Evolutionary conservation across 1,139 yeast species (phyloP).

Genomic region (Yamadazyma aaseri): DNA sequence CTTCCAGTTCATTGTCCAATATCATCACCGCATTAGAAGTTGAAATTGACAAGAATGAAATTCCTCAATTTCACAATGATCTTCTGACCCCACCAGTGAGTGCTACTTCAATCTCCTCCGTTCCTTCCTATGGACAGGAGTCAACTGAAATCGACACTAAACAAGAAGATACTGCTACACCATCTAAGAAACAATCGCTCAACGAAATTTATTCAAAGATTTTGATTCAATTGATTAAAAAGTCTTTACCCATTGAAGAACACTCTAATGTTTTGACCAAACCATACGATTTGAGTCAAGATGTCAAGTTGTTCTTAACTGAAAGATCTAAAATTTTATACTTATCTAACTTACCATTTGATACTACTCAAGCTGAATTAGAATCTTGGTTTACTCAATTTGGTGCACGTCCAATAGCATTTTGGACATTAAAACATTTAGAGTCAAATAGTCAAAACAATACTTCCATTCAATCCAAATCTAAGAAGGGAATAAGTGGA

Average conservation of each 20-base stretch:
- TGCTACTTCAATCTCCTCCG: constrained; percentile 1
- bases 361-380: constrained; percentile 86
- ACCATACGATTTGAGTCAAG: constrained; percentile 76
- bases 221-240: constrained; percentile 50
- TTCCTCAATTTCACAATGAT: neutral
- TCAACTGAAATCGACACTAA: constrained; percentile 10
- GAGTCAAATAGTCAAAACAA: constrained; percentile 26
- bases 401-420: constrained; percentile 84
- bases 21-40: constrained; percentile 62
- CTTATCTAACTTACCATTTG: constrained; percentile 74
- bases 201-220: constrained; percentile 35
- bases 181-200: constrained; percentile 1
- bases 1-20: constrained; percentile 48
- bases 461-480: constrained; percentile 7
- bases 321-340: constrained; percentile 81
- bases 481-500: constrained; percentile 52
- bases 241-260: constrained; percentile 53
- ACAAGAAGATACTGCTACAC: neutral
- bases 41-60: constrained; percentile 22
- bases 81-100: constrained; percentile 4
- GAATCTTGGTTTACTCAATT: constrained; percentile 90
- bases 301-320: constrained; percentile 60
- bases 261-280: constrained; percentile 58
- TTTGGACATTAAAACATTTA: constrained; percentile 76
- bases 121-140: neutral